Evolutionary conservation across 306 rosid species (phyloP).

Genomic region (Rubus idaeus): DNA sequence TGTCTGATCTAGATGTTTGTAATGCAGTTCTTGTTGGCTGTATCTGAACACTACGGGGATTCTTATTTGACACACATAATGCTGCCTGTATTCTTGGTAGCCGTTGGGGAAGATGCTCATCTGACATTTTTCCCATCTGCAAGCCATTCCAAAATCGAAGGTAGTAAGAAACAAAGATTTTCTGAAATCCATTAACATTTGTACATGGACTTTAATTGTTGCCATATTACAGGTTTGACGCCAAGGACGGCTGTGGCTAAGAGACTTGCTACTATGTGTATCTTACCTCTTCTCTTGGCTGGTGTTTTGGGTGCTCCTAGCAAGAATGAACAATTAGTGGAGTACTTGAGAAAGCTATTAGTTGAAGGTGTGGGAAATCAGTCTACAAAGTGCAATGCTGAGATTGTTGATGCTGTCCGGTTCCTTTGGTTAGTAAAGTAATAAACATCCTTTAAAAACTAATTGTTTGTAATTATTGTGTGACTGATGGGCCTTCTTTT

Average conservation of each 20-base stretch:
- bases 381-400: constrained; percentile 54
- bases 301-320: constrained; percentile 86
- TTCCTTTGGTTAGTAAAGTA: constrained; percentile 74
- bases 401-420: constrained; percentile 84
- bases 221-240: constrained; percentile 54
- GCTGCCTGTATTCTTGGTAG: constrained; percentile 81
- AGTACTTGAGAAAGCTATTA: constrained; percentile 74
- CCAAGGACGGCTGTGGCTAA: constrained; percentile 76
- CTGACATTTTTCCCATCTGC: constrained; percentile 71
- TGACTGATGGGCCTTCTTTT: constrained; percentile 23
- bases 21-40: constrained; percentile 82
- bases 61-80: constrained; percentile 74
- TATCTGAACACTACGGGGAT: constrained; percentile 79
- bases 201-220: constrained; percentile 30
- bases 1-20: constrained; percentile 33
- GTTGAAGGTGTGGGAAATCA: constrained; percentile 53
- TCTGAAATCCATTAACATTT: constrained; percentile 24
- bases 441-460: constrained; percentile 4
- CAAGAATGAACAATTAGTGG: constrained; percentile 54
- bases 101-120: constrained; percentile 75
- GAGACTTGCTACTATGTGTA: constrained; percentile 81
- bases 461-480: constrained; percentile 20
- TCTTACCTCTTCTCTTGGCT: constrained; percentile 82
- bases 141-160: constrained; percentile 72
- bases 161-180: constrained; percentile 33